A percentile compares a stretch with the other conserved stretches of the same genome.
Conservation (phyloP, 148 eudicot genomes). For the Chenopodium quinoa region DNA sequence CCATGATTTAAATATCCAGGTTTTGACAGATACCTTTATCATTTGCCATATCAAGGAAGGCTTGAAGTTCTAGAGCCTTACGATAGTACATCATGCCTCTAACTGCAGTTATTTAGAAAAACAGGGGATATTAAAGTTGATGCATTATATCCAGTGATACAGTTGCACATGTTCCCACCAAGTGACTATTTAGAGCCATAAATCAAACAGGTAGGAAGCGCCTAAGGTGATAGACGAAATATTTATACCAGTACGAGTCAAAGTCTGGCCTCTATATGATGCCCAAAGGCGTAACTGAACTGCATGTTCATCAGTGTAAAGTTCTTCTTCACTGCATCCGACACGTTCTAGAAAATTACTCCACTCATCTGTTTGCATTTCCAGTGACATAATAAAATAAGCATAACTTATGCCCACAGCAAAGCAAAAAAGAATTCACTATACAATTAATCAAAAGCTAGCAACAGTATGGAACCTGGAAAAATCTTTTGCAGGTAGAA, state of each 20-base stretch:
- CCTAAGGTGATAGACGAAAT: not conserved
- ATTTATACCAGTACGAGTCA: conserved; percentile 82
- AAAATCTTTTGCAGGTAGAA: conserved; percentile 94
- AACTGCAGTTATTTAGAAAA: conserved; percentile 43
- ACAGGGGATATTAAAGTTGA: not conserved
- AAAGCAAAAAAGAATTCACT: not conserved
- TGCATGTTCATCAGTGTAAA: conserved; percentile 48
- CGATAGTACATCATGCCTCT: conserved; percentile 99
- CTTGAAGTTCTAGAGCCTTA: conserved; percentile 94
- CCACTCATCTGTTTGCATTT: conserved; percentile 74
- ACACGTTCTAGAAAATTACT: conserved; percentile 81
- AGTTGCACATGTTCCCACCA: not conserved
- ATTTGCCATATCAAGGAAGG: conserved; percentile 97
- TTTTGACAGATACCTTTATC: conserved; percentile 55
- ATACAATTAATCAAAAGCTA: conserved; percentile 1
- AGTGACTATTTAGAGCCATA: not conserved
- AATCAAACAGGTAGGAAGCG: conserved; percentile 6
- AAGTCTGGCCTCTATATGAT: conserved; percentile 92
- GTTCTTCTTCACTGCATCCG: conserved; percentile 59
- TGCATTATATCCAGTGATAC: not conserved
- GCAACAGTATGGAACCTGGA: conserved; percentile 59
- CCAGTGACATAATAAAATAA: not conserved
- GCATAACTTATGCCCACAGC: conserved; percentile 7
- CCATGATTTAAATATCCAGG: not conserved
- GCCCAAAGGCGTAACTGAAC: conserved; percentile 97